phyloP scores from a whole-genome alignment of 1,139 yeast species.

The Saccharomyces hybrid region DNA sequence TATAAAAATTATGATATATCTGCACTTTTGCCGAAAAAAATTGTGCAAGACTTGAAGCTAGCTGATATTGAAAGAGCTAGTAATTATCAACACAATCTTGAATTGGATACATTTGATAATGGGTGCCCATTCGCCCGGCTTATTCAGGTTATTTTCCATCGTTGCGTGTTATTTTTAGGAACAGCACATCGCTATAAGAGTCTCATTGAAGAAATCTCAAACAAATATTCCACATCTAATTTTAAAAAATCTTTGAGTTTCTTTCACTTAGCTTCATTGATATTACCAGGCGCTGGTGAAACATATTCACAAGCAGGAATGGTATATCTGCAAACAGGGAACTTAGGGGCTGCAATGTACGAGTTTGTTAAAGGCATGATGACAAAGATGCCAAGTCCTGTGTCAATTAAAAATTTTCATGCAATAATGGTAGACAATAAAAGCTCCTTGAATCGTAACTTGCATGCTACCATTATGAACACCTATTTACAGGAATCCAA shows the following conservation, averaged over 20 bases:
- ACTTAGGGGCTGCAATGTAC: constrained; percentile 38
- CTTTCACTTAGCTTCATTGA: constrained; percentile 45
- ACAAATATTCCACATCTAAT: constrained; percentile 35
- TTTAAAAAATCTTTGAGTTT: constrained; percentile 42
- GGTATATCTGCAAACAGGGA: constrained; percentile 39
- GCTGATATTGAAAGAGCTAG: neutral
- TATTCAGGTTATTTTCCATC: constrained; percentile 44
- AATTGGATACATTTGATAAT: constrained; percentile 13
- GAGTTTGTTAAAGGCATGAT: constrained; percentile 54
- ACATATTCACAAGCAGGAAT: constrained; percentile 57
- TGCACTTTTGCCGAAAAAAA: constrained; percentile 14
- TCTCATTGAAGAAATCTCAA: constrained; percentile 39
- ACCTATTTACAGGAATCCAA: constrained; percentile 18
- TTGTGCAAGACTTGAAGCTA: constrained; percentile 14
- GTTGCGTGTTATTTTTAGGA: constrained; percentile 51
- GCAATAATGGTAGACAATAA: constrained; percentile 17
- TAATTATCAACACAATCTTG: constrained; percentile 6
- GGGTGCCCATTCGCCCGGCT: constrained; percentile 33
- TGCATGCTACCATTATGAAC: constrained; percentile 12
- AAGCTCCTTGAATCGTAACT: constrained; percentile 16
- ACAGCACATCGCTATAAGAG: constrained; percentile 54
- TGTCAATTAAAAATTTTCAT: constrained; percentile 21
- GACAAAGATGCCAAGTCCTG: constrained; percentile 42
- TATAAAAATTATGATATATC: constrained; percentile 12
- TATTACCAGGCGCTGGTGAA: constrained; percentile 61